Evolutionary conservation across 2,329 filamentous ascomycete species (phyloP), one percentile per base, ranked within the genome.

Genomic region (Ophiocordyceps polyrhachis-furcata): DNA sequence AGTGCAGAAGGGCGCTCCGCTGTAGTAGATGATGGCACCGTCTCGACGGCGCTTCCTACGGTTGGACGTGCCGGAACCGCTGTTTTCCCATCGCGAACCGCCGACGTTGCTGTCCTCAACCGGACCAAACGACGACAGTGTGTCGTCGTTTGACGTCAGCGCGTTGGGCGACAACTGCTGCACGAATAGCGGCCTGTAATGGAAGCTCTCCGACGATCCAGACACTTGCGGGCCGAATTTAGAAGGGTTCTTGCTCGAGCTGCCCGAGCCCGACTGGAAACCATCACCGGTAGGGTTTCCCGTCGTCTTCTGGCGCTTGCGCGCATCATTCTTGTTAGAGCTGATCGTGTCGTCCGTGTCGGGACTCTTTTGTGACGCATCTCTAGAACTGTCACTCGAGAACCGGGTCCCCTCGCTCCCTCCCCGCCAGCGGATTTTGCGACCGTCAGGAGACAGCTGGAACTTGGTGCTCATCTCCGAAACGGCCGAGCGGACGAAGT

Each of bases 1-100:
- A 1, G 79, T 87, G 57, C 79, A 91, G 57, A 91, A 93, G 0
- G 74, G 75, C 1, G 81, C 81, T 23, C 81, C 83, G 48, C 73
- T 84, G 57, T 89, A 93, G 55, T 88, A 93, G 17, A 89, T 86
- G 51, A 93, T 81, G 1, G 82, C 78, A 9, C 84, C 85, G 47
- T 83, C 76, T 13, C 76, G 69, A 0, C 67, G 70, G 23, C 71
- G 71, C 57, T 71, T 74, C 50, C 63, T 69, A 49, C 62, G 67
- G 53, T 55, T 68, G 46, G 60, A 70, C 42, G 56, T 66, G 50
- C 56, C 73, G 50, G 65, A 74, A 53, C 65, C 65, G 49, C 67
- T 70, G 31, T 62, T 58, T 14, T 58, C 64, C 63, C 65, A 70
- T 43, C 62, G 57, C 0, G 70, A 73, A 15, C 64, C 66, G 1